Conservation (phyloP, 805 yeast genomes). For the Kluyveromyces aestuarii region DNA sequence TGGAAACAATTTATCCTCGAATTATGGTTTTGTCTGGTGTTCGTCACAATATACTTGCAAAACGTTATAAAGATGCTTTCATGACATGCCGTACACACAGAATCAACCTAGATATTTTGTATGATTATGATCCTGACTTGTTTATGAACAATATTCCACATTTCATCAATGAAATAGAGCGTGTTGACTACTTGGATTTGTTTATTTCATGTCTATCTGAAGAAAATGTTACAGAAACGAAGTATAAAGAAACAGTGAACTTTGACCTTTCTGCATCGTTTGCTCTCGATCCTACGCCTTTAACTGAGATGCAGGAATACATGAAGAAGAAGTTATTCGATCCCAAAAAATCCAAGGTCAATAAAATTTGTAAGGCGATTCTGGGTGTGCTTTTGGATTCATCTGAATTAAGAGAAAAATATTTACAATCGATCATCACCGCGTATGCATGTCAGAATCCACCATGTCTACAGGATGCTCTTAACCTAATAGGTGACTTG, state of each 20-base stretch:
- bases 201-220: conserved; percentile 80
- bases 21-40: conserved; percentile 84
- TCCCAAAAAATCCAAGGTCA: conserved; percentile 49
- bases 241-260: conserved; percentile 65
- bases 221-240: conserved; percentile 75
- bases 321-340: conserved; percentile 33
- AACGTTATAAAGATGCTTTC: conserved; percentile 65
- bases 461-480: conserved; percentile 71
- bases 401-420: conserved; percentile 44
- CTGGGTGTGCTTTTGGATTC: conserved; percentile 42
- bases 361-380: conserved; percentile 66
- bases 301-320: conserved; percentile 32
- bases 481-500: conserved; percentile 49
- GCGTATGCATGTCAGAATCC: conserved; percentile 91
- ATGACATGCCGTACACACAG: conserved; percentile 81
- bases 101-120: conserved; percentile 79
- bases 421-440: conserved; percentile 72
- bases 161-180: conserved; percentile 62
- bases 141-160: conserved; percentile 55
- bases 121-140: conserved; percentile 73
- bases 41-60: conserved; percentile 51
- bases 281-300: conserved; percentile 23
- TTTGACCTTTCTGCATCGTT: conserved; percentile 20
- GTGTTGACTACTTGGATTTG: conserved; percentile 71
- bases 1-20: conserved; percentile 90